phyloP scores from a whole-genome alignment of 108 stramenopile genomes.

The Fistulifera solaris region DNA sequence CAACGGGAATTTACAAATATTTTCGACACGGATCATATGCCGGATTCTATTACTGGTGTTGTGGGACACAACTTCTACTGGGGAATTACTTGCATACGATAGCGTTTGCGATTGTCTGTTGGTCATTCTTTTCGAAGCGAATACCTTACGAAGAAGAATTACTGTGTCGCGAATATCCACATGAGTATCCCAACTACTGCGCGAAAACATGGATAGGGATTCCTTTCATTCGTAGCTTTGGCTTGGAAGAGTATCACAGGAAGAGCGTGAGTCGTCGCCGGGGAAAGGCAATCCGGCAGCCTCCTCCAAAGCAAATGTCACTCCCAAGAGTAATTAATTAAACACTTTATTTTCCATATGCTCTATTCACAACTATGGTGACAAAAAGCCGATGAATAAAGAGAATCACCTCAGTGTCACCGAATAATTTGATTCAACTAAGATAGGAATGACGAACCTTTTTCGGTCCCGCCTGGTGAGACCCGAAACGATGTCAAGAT shows the following conservation, averaged over 20 bases:
- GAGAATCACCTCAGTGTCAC: too few relatives aligned
- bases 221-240: slow-evolving; percentile 53
- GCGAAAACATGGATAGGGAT: slow-evolving; percentile 70
- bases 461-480: too few relatives aligned
- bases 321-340: neutral
- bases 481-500: too few relatives aligned
- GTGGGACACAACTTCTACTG: slow-evolving; percentile 84
- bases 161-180: slow-evolving; percentile 55
- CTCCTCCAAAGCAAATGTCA: slow-evolving; percentile 47
- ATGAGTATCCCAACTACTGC: slow-evolving; percentile 73
- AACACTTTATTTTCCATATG: neutral
- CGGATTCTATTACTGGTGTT: slow-evolving; percentile 94
- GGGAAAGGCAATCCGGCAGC: slow-evolving; percentile 72
- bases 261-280: slow-evolving; percentile 67
- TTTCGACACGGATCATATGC: slow-evolving; percentile 95
- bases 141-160: slow-evolving; percentile 89
- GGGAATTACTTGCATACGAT: slow-evolving; percentile 64
- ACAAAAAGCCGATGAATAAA: too few relatives aligned
- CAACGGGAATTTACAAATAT: slow-evolving; percentile 75
- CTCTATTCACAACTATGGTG: too few relatives aligned
- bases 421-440: too few relatives aligned
- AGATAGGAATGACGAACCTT: too few relatives aligned
- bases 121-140: slow-evolving; percentile 81
- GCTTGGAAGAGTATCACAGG: slow-evolving; percentile 66
- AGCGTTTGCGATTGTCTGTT: slow-evolving; percentile 58